Percentiles rank a stretch among this genome's conserved stretches.
These are phyloP conservation scores for Mallotus japonicus DNA, from an alignment of 441 rosid genomes.

Conservation along the genomic window DNA sequence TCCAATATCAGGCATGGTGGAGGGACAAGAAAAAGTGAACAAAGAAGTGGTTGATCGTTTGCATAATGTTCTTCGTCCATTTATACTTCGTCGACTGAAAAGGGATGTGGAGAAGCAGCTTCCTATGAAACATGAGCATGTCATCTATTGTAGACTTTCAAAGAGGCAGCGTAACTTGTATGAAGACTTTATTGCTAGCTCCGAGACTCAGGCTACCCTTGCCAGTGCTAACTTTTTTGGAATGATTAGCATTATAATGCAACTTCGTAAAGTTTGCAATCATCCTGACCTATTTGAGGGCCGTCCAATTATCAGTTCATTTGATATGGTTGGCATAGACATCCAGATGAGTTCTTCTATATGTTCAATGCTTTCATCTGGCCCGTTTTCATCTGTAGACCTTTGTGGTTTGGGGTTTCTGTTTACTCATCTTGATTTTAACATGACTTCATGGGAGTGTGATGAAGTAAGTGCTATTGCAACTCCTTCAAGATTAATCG, in stretches of 20 bases:
- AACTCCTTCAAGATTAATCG: constrained; percentile 69
- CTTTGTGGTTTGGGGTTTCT: constrained; percentile 68
- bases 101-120: constrained; percentile 99
- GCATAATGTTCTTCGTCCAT: constrained; percentile 99
- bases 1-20: constrained; percentile 99
- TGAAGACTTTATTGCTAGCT: constrained; percentile 99
- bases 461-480: constrained; percentile 75
- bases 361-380: constrained; percentile 63
- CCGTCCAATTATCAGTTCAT: constrained; percentile 97
- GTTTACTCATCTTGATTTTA: constrained; percentile 79
- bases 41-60: constrained; percentile 98
- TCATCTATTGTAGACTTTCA: constrained; percentile 90
- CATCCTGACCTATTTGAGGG: constrained; percentile 99
- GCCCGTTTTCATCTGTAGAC: constrained; percentile 65
- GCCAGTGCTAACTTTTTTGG: constrained; percentile 96
- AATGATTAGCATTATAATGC: constrained; percentile 99
- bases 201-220: constrained; percentile 99
- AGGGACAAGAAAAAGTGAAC: constrained; percentile 97
- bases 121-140: constrained; percentile 92
- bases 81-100: constrained; percentile 92
- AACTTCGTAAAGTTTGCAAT: constrained; percentile 98
- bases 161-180: constrained; percentile 98
- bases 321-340: constrained; percentile 86
- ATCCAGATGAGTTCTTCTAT: constrained; percentile 70
- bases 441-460: constrained; percentile 88